Evolutionary conservation across 116 monocot genomes (phyloP).

Genomic region (Trichopus zeylanicus): DNA sequence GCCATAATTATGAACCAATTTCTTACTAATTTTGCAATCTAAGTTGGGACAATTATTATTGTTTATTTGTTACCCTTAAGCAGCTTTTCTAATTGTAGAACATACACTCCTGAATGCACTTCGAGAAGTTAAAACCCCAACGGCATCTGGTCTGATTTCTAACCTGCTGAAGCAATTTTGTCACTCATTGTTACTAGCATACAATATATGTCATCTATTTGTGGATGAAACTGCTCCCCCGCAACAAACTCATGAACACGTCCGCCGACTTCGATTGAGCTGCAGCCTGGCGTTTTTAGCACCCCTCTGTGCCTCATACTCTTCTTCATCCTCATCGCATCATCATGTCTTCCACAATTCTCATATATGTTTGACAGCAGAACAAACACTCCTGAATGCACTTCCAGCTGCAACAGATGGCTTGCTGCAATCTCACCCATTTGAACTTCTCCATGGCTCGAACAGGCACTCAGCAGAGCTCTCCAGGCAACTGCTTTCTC

Average conservation of each 20-base stretch:
- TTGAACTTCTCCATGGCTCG: slow-evolving; percentile 4
- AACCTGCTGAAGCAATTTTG: not conserved
- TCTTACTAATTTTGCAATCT: no score
- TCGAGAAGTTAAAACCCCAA: no score
- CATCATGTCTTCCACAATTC: slow-evolving; percentile 7
- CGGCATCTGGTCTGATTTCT: not conserved
- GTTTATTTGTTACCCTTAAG: no score
- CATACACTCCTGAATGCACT: slow-evolving; percentile 19
- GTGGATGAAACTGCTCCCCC: slow-evolving; percentile 18
- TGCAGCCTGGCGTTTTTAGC: slow-evolving; percentile 23
- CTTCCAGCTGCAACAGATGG: slow-evolving; percentile 13
- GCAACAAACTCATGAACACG: slow-evolving; percentile 32
- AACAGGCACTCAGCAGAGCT: slow-evolving; percentile 19
- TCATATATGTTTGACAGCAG: slow-evolving; percentile 22
- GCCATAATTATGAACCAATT: no score
- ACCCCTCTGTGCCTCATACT: slow-evolving; percentile 15
- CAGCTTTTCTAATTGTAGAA: no score
- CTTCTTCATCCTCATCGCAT: slow-evolving; percentile 6
- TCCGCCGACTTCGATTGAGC: slow-evolving; percentile 18
- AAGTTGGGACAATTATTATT: no score
- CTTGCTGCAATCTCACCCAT: slow-evolving; percentile 14
- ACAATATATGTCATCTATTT: slow-evolving; percentile 19
- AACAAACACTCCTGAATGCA: slow-evolving; percentile 17
- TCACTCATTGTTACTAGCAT: slow-evolving; percentile 13
- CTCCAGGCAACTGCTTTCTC: slow-evolving; percentile 30